These are phyloP conservation scores for Apiotrichum gamsii DNA, from an alignment of 1,284 basidiomycete species.

Conservation along the genomic window DNA sequence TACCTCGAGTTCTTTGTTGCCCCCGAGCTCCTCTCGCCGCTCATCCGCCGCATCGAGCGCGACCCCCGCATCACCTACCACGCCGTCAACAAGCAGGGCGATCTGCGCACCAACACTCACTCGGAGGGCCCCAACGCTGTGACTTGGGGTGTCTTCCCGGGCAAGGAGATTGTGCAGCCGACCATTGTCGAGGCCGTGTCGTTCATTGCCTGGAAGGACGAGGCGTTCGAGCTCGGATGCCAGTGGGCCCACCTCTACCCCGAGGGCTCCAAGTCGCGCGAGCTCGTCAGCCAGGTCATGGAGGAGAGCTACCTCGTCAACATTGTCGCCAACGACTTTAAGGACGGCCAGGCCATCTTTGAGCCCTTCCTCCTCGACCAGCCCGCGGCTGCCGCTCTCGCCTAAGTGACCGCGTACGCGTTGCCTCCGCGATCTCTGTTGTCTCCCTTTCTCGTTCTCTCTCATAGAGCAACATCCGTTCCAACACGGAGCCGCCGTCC, in stretches of 20 bases:
- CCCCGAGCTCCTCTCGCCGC: conserved; percentile 63
- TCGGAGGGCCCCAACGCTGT: conserved; percentile 96
- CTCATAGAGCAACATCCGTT: too few species aligned
- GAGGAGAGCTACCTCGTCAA: conserved; percentile 85
- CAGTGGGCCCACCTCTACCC: conserved; percentile 94
- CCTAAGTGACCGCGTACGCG: too few species aligned
- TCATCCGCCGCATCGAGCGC: conserved; percentile 78
- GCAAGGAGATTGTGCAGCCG: conserved; percentile 94
- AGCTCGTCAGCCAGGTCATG: conserved; percentile 72
- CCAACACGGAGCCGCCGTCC: conserved; percentile 11
- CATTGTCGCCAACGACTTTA: conserved; percentile 96
- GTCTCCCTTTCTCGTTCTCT: too few species aligned
- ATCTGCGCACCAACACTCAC: conserved; percentile 90
- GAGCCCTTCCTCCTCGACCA: conserved; percentile 61
- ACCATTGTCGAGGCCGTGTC: conserved; percentile 87
- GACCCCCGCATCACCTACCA: conserved; percentile 93
- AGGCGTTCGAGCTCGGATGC: conserved; percentile 88
- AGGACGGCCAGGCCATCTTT: conserved; percentile 76
- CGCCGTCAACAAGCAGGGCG: conserved; percentile 65
- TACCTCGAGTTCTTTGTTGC: conserved; percentile 96
- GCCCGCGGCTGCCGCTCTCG: too few species aligned
- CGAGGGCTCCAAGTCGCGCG: conserved; percentile 63
- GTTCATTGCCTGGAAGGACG: conserved; percentile 57
- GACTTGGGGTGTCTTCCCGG: conserved; percentile 99
- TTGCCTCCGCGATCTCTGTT: too few species aligned